Conservation (phyloP, 768 basidiomycete genomes). For the Podaxis carcinomalis region DNA sequence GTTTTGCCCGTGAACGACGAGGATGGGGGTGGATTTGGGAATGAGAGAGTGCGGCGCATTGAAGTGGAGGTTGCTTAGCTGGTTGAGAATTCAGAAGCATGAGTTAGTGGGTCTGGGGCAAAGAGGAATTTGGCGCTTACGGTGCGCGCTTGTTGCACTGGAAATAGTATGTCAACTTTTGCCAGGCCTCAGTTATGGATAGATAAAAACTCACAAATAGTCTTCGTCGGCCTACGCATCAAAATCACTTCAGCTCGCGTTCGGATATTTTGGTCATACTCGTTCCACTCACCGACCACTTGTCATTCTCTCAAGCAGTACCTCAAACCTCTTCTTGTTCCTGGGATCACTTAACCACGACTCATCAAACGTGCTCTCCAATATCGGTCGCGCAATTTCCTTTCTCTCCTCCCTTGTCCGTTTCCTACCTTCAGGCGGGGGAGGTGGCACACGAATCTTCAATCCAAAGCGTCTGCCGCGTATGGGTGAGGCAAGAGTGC, state of each 20-base stretch:
- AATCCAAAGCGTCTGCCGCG: neutral
- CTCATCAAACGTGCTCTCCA: conserved; percentile 10
- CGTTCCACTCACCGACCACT: neutral
- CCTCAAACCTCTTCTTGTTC: conserved; percentile 13
- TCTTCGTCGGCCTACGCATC: conserved; percentile 9
- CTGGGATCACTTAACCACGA: conserved; percentile 7
- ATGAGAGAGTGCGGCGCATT: conserved; percentile 8
- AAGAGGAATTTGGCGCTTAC: conserved; percentile 10
- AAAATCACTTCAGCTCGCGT: neutral
- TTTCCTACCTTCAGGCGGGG: conserved; percentile 1
- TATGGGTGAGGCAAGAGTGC: conserved; percentile 19
- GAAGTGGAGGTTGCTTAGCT: neutral
- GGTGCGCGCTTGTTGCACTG: conserved; percentile 14
- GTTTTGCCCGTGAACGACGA: conserved; percentile 37
- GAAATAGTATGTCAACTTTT: neutral
- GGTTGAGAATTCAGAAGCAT: no score
- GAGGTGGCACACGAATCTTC: neutral
- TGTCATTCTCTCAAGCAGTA: conserved; percentile 12
- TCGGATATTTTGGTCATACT: neutral
- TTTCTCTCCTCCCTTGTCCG: conserved; percentile 12
- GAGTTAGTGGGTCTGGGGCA: no score
- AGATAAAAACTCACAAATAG: conserved; percentile 10
- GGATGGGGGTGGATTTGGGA: conserved; percentile 25
- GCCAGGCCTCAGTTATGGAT: neutral
- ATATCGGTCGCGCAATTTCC: conserved; percentile 11